Evolutionary conservation across 331 rosid genomes (phyloP).

Genomic region (Prunus yedoensis): DNA sequence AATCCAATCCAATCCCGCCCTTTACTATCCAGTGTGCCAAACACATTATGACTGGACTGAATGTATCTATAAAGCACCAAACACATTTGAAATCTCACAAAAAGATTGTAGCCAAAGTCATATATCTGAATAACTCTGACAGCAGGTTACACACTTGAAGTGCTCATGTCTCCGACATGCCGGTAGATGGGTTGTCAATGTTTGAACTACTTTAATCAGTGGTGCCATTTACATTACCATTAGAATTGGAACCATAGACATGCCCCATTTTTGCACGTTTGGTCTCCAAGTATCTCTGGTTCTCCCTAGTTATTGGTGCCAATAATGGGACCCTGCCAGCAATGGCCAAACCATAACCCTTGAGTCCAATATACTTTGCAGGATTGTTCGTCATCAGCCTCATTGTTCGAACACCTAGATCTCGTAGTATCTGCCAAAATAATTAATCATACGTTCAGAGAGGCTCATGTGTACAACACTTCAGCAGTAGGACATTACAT

Average conservation of each 20-base stretch:
- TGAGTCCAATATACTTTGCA: conserved; percentile 34
- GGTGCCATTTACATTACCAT: conserved; percentile 3
- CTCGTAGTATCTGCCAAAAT: conserved; percentile 45
- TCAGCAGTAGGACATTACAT: neutral
- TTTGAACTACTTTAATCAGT: conserved; percentile 4
- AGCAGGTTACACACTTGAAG: neutral
- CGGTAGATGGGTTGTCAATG: neutral
- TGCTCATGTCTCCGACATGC: neutral
- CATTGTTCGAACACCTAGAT: conserved; percentile 52
- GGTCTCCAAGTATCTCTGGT: conserved; percentile 33
- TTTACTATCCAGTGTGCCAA: no score
- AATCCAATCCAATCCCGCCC: neutral
- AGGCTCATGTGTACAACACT: neutral
- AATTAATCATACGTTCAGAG: neutral
- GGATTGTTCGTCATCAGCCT: conserved; percentile 52
- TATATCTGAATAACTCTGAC: neutral
- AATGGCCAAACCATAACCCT: conserved; percentile 46
- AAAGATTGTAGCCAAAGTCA: neutral
- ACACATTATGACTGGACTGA: neutral
- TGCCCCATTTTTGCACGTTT: conserved; percentile 35
- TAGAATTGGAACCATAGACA: conserved; percentile 20
- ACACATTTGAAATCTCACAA: neutral
- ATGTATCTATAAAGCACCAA: neutral
- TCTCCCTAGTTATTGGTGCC: conserved; percentile 41
- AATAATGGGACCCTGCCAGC: conserved; percentile 43